Evolutionary conservation across 805 yeast genomes (phyloP).

Genomic region (Jamesozyma rosinii): DNA sequence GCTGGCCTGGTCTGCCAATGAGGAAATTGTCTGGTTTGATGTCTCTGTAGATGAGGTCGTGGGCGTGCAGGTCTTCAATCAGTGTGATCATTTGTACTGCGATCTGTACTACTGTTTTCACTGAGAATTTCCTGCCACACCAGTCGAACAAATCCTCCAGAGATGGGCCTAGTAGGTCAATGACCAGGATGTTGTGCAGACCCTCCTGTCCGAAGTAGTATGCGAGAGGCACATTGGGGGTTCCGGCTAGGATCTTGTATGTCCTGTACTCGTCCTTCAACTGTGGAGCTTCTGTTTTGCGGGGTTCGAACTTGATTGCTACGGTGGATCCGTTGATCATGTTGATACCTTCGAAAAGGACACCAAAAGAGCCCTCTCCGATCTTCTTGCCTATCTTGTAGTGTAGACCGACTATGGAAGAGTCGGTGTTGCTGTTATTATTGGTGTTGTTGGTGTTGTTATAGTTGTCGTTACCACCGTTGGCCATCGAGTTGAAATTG

Average conservation of each 20-base stretch:
- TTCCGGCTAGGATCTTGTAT: conserved; percentile 78
- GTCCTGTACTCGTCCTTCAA: conserved; percentile 92
- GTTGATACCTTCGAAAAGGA: conserved; percentile 91
- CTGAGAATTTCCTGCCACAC: conserved; percentile 86
- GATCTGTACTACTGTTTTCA: conserved; percentile 86
- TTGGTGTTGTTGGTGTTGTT: not conserved
- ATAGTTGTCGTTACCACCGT: not conserved
- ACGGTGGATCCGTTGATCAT: conserved; percentile 79
- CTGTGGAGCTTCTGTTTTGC: conserved; percentile 96
- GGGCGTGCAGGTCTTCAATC: conserved; percentile 79
- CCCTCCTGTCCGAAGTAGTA: conserved; percentile 98
- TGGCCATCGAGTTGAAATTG: not conserved
- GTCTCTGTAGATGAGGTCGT: conserved; percentile 88
- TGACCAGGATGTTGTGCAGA: conserved; percentile 86
- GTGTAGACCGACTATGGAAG: conserved; percentile 71
- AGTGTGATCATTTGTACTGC: conserved; percentile 90
- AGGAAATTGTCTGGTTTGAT: conserved; percentile 96
- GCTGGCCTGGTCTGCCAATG: conserved; percentile 82
- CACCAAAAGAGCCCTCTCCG: conserved; percentile 98
- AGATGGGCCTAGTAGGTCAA: conserved; percentile 91
- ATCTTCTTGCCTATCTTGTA: conserved; percentile 95
- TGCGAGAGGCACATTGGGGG: conserved; percentile 83
- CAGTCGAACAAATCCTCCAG: conserved; percentile 94
- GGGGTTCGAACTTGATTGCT: conserved; percentile 93
- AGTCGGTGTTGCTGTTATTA: conserved; percentile 2